Evolutionary conservation across 2,329 filamentous ascomycete genomes (phyloP).

Genomic region (Stromatinia cepivora): DNA sequence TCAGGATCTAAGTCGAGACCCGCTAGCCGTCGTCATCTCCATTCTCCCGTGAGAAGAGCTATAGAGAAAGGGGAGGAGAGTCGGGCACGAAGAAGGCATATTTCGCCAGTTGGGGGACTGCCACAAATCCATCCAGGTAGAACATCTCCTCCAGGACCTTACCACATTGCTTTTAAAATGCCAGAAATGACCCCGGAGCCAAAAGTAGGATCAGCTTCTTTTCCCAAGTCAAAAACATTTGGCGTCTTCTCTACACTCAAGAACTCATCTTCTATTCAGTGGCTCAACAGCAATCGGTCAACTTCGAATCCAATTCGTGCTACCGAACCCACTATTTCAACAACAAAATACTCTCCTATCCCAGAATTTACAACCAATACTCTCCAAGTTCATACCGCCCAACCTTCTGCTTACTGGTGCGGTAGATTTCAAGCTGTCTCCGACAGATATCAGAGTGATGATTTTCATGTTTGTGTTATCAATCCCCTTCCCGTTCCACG

Average conservation of each 20-base stretch:
- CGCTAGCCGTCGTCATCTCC: conserved; percentile 26
- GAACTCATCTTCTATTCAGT: conserved; percentile 45
- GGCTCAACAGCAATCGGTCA: conserved; percentile 23
- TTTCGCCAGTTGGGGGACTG: conserved; percentile 9
- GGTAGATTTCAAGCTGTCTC: conserved; percentile 60
- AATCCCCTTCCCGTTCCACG: conserved; percentile 19
- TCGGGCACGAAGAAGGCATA: neutral
- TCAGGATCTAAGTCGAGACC: neutral
- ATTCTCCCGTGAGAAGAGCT: conserved; percentile 24
- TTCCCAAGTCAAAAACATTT: conserved; percentile 49
- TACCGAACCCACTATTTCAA: conserved; percentile 24
- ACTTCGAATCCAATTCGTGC: conserved; percentile 20
- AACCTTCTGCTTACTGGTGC: conserved; percentile 58
- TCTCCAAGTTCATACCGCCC: conserved; percentile 45
- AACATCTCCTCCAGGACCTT: conserved; percentile 22
- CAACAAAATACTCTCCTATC: conserved; percentile 17
- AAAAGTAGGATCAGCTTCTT: conserved; percentile 10
- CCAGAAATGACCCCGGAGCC: conserved; percentile 29
- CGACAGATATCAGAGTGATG: conserved; percentile 54
- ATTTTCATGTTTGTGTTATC: conserved; percentile 34
- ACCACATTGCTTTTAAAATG: conserved; percentile 1
- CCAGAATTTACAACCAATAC: conserved; percentile 29
- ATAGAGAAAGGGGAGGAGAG: conserved; percentile 31
- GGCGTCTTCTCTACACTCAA: conserved; percentile 49
- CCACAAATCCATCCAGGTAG: conserved; percentile 25